Evolutionary conservation across 345 rosid genomes (phyloP).

Genomic region (Populus nigra): DNA sequence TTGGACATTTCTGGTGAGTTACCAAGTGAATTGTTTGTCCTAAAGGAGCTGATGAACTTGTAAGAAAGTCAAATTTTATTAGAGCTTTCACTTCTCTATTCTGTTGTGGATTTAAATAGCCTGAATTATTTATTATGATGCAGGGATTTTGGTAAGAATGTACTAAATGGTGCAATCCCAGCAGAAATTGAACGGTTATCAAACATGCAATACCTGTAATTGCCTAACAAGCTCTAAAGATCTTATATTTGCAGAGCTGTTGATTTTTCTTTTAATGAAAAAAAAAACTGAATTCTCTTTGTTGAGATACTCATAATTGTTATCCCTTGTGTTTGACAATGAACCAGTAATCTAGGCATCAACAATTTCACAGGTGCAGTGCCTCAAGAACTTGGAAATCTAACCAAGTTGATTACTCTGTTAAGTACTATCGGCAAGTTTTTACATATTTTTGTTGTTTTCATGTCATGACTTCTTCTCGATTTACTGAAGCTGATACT

Average conservation of each 20-base stretch:
- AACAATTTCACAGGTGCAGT: conserved; percentile 53
- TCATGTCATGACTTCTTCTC: background rate
- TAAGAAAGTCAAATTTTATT: conserved; percentile 21
- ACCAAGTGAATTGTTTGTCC: conserved; percentile 46
- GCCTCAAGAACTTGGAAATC: conserved; percentile 53
- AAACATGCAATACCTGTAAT: conserved; percentile 57
- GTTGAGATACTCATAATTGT: conserved; percentile 9
- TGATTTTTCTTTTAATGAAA: background rate
- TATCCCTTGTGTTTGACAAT: conserved; percentile 16
- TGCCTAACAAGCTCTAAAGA: background rate
- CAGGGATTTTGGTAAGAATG: conserved; percentile 59
- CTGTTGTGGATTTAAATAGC: background rate
- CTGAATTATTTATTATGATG: conserved; percentile 1
- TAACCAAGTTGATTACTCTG: conserved; percentile 49
- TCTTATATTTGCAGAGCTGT: background rate
- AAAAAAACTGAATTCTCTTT: background rate
- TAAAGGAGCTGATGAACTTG: conserved; percentile 48
- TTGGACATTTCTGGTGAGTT: conserved; percentile 51
- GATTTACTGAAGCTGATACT: background rate
- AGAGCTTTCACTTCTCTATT: background rate
- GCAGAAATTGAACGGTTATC: conserved; percentile 44
- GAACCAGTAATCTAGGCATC: conserved; percentile 56
- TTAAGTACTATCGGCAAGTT: conserved; percentile 29
- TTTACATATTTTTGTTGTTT: background rate
- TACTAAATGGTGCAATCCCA: conserved; percentile 47